Conservation (phyloP, 2,329 filamentous ascomycete genomes). For the Incumbomyces lentus region DNA sequence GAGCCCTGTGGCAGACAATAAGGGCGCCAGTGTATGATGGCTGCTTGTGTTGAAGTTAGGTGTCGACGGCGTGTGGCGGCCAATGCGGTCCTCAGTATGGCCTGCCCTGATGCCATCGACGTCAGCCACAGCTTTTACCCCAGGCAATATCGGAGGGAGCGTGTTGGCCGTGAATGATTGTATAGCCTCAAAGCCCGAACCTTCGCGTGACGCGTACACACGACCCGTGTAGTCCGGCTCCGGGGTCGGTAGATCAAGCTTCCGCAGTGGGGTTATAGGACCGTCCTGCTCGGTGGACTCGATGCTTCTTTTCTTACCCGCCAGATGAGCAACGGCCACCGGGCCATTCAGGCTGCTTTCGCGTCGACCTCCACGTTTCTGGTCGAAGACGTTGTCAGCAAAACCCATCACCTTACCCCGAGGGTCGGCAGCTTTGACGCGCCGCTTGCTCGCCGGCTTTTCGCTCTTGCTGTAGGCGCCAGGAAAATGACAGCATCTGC, state of each 20-base stretch:
- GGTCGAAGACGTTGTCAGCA: slow-evolving; percentile 30
- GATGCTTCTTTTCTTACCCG: slow-evolving; percentile 17
- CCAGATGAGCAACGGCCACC: slow-evolving; percentile 9
- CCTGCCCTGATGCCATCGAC: background rate
- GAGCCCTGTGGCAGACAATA: slow-evolving; percentile 3
- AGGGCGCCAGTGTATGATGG: slow-evolving; percentile 16
- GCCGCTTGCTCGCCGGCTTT: slow-evolving; percentile 25
- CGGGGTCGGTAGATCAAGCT: slow-evolving; percentile 18
- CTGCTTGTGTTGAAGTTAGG: slow-evolving; percentile 4
- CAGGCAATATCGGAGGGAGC: slow-evolving; percentile 13
- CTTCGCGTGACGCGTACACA: slow-evolving; percentile 12
- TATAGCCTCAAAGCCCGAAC: slow-evolving; percentile 15
- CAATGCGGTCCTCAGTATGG: background rate
- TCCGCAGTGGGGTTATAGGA: slow-evolving; percentile 15
- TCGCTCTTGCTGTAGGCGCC: slow-evolving; percentile 26
- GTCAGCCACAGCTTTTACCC: slow-evolving; percentile 17
- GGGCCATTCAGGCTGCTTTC: slow-evolving; percentile 7
- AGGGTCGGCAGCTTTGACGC: slow-evolving; percentile 25
- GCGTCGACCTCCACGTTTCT: slow-evolving; percentile 23
- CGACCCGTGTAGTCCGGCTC: slow-evolving; percentile 18
- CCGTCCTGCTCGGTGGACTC: slow-evolving; percentile 11
- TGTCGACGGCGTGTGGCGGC: background rate
- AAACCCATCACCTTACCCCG: slow-evolving; percentile 28
- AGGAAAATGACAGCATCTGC: slow-evolving; percentile 28
- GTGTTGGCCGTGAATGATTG: slow-evolving; percentile 3